Evolutionary conservation across 768 basidiomycete genomes (phyloP).

Genomic region (Termitomyces sp.): DNA sequence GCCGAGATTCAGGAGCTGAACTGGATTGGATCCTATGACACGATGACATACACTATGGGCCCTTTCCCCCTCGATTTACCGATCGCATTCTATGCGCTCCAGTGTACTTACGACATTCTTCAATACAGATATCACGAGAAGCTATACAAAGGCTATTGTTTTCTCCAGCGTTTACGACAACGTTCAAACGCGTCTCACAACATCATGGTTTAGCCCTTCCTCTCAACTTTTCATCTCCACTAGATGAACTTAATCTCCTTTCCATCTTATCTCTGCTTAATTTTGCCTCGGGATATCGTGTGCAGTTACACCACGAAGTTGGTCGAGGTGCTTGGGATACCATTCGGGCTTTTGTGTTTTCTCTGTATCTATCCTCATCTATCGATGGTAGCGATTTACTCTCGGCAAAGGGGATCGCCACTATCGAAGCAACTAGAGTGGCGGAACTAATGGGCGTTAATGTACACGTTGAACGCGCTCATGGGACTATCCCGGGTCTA

Average conservation of each 20-base stretch:
- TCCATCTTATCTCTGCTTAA: slow-evolving; percentile 76
- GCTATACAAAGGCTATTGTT: slow-evolving; percentile 59
- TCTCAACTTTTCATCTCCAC: slow-evolving; percentile 68
- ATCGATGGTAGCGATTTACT: slow-evolving; percentile 56
- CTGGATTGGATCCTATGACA: background rate
- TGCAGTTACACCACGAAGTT: slow-evolving; percentile 65
- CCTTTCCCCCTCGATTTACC: background rate
- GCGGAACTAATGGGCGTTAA: slow-evolving; percentile 72
- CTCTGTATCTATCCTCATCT: slow-evolving; percentile 65
- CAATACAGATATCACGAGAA: slow-evolving; percentile 49
- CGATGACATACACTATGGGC: background rate
- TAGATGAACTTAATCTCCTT: slow-evolving; percentile 81
- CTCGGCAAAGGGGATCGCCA: slow-evolving; percentile 63
- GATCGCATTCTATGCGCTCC: background rate
- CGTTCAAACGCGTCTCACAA: slow-evolving; percentile 58
- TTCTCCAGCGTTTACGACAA: slow-evolving; percentile 59
- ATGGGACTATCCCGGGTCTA: slow-evolving; percentile 66
- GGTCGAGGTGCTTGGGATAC: slow-evolving; percentile 84
- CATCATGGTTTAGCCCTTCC: slow-evolving; percentile 75
- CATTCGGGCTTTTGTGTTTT: slow-evolving; percentile 71
- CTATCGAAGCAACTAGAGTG: slow-evolving; percentile 50
- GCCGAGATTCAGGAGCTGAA: too few relatives aligned
- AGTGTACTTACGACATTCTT: background rate
- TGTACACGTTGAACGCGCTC: slow-evolving; percentile 66
- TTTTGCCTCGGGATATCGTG: slow-evolving; percentile 80